phyloP scores from a whole-genome alignment of 768 basidiomycete species.

The Hericium rajendrae region DNA sequence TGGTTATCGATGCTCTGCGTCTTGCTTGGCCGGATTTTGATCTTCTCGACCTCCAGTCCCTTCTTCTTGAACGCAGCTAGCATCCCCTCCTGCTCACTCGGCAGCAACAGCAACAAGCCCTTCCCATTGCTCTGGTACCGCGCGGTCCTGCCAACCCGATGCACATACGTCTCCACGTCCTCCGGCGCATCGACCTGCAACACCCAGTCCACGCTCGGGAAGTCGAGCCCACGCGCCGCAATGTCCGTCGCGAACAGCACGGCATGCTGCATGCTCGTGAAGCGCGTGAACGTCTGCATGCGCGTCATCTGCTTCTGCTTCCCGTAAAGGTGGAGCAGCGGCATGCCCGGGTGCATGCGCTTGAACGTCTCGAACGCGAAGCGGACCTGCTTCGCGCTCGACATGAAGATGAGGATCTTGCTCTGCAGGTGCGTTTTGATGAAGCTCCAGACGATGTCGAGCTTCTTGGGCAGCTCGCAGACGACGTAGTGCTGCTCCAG shows the following conservation, averaged over 20 bases:
- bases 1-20: conserved; percentile 77
- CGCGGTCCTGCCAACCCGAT: conserved; percentile 92
- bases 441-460: conserved; percentile 89
- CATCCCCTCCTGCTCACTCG: conserved; percentile 94
- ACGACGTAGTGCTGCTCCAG: conserved; percentile 88
- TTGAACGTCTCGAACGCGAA: conserved; percentile 95
- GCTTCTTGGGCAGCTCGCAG: conserved; percentile 76
- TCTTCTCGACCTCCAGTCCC: conserved; percentile 59
- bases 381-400: conserved; percentile 93
- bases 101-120: conserved; percentile 70
- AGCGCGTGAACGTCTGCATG: conserved; percentile 73
- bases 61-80: conserved; percentile 58
- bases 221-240: conserved; percentile 92
- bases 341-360: conserved; percentile 88
- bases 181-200: conserved; percentile 93
- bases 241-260: conserved; percentile 94
- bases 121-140: conserved; percentile 88
- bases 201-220: conserved; percentile 96
- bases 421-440: conserved; percentile 87
- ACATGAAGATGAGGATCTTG: conserved; percentile 91
- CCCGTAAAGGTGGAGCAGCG: conserved; percentile 90
- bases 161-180: conserved; percentile 95
- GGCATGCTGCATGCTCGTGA: conserved; percentile 72
- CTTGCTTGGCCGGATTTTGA: conserved; percentile 86
- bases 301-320: conserved; percentile 94